A percentile compares a stretch with the other conserved stretches of the same genome.
phyloP scores from a whole-genome alignment of 306 rosid species.

The Lathyrus aphaca region DNA sequence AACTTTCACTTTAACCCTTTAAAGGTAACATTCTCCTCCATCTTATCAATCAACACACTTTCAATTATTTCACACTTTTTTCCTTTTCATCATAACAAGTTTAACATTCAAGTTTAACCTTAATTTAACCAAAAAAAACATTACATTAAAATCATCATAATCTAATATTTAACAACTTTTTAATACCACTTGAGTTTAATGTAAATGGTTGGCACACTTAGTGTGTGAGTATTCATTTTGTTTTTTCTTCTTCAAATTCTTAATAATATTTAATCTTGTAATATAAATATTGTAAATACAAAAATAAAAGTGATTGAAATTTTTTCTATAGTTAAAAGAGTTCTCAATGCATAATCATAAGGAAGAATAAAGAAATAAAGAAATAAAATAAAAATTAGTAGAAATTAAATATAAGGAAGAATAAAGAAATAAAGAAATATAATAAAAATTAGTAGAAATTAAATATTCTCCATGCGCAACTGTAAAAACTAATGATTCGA shows the following conservation, averaged over 20 bases:
- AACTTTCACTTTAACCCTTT: constrained; percentile 36
- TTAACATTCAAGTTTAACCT: constrained; percentile 15
- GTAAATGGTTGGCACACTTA: too few species aligned
- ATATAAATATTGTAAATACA: too few species aligned
- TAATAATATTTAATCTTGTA: neutral
- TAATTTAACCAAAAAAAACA: neutral
- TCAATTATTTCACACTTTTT: constrained; percentile 18
- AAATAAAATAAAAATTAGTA: too few species aligned
- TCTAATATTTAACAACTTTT: too few species aligned
- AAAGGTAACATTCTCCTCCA: constrained; percentile 33
- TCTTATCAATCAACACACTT: constrained; percentile 20
- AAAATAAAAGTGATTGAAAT: neutral
- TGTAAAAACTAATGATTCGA: too few species aligned
- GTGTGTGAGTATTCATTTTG: too few species aligned
- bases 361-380: too few species aligned
- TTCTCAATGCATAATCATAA: constrained; percentile 10
- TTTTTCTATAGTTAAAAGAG: neutral
- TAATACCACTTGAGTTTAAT: too few species aligned
- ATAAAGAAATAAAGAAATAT: too few species aligned
- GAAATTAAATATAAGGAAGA: too few species aligned
- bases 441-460: too few species aligned
- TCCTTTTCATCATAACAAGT: neutral
- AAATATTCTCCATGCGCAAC: too few species aligned
- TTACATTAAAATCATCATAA: neutral
- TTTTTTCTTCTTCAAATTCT: neutral